Conservation (phyloP, 257 asterid genomes). For the Lithospermum erythrorhizon region DNA sequence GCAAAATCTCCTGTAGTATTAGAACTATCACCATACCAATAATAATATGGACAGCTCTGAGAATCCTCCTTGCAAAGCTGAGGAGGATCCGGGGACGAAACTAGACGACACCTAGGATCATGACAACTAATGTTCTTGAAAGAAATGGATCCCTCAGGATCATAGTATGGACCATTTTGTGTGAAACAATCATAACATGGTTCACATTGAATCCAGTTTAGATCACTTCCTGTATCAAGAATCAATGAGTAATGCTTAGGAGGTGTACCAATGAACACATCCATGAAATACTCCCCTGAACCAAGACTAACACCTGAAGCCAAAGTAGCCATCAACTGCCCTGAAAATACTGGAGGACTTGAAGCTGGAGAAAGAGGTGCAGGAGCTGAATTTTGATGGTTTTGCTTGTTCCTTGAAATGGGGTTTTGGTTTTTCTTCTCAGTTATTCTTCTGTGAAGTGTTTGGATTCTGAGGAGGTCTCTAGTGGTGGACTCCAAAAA, state of each 20-base stretch:
- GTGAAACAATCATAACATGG: constrained; percentile 88
- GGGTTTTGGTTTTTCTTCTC: constrained; percentile 54
- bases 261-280: constrained; percentile 82
- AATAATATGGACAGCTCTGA: constrained; percentile 72
- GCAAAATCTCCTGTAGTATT: constrained; percentile 88
- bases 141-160: constrained; percentile 46
- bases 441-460: constrained; percentile 41
- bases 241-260: constrained; percentile 72
- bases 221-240: constrained; percentile 91
- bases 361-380: constrained; percentile 9
- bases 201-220: constrained; percentile 84
- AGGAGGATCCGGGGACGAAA: constrained; percentile 71
- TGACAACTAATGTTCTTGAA: constrained; percentile 47
- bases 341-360: constrained; percentile 29
- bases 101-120: constrained; percentile 63
- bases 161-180: constrained; percentile 60
- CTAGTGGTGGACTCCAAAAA: constrained; percentile 46
- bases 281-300: constrained; percentile 77
- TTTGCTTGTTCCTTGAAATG: constrained; percentile 25
- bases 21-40: constrained; percentile 94
- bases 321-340: constrained; percentile 63
- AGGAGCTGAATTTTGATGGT: not conserved
- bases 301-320: constrained; percentile 56
- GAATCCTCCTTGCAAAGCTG: constrained; percentile 30
- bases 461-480: constrained; percentile 62